Percentiles rank a stretch among this genome's conserved stretches.
These are phyloP conservation scores for Fusarium sp. DNA, from an alignment of 2,329 filamentous ascomycete genomes.

Conservation along the genomic window DNA sequence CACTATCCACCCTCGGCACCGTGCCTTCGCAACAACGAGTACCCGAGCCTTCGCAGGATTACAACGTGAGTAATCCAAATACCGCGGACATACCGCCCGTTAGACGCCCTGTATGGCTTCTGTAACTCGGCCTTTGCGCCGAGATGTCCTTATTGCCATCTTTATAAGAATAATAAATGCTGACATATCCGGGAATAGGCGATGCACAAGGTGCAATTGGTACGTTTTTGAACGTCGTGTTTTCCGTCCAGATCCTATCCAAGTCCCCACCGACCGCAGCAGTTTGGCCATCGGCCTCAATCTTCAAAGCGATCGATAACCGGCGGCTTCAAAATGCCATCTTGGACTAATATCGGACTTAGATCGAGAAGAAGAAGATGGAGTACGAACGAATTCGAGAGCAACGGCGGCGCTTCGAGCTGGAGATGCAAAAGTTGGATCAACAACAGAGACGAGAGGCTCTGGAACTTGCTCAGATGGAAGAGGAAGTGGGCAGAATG, in stretches of 20 bases:
- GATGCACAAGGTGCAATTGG: constrained; percentile 79
- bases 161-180: constrained; percentile 14
- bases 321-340: neutral
- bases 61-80: constrained; percentile 53
- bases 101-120: neutral
- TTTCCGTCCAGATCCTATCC: constrained; percentile 1
- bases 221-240: constrained; percentile 59
- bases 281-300: neutral
- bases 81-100: constrained; percentile 6
- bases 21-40: constrained; percentile 64
- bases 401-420: constrained; percentile 88
- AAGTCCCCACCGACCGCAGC: constrained; percentile 4
- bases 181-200: constrained; percentile 58
- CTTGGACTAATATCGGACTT: constrained; percentile 52
- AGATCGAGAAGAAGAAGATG: constrained; percentile 94
- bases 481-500: constrained; percentile 75
- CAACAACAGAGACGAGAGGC: constrained; percentile 85
- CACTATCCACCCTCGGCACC: constrained; percentile 64
- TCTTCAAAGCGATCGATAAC: constrained; percentile 7
- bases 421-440: constrained; percentile 90
- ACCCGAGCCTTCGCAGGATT: constrained; percentile 61
- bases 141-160: neutral
- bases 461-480: constrained; percentile 85
- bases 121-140: constrained; percentile 27
- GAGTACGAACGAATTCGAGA: constrained; percentile 93